Conservation (phyloP, 2,329 filamentous ascomycete species). For the Arachnomyces sp. region DNA sequence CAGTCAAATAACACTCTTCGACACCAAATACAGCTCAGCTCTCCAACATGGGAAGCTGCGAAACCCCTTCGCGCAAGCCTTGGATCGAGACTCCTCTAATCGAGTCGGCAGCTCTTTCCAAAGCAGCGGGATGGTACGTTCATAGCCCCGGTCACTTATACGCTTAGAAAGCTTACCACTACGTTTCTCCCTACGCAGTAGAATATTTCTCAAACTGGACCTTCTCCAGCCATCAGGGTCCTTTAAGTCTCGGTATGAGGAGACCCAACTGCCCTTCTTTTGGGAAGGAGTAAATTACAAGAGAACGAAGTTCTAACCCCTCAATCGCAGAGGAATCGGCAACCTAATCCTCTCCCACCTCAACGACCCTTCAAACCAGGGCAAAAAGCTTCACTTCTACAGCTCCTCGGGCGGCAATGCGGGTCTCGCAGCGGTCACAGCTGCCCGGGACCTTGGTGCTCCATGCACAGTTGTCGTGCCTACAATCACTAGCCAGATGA, state of each 20-base stretch:
- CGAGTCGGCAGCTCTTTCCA: constrained; percentile 29
- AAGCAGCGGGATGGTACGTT: constrained; percentile 30
- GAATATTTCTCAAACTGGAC: constrained; percentile 74
- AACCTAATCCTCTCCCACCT: constrained; percentile 26
- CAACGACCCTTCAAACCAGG: constrained; percentile 16
- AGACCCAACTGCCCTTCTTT: not conserved
- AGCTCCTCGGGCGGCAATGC: constrained; percentile 73
- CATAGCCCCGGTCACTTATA: not conserved
- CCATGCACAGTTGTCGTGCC: constrained; percentile 68
- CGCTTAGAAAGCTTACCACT: constrained; percentile 1
- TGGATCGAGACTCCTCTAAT: constrained; percentile 35
- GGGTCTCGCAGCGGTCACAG: constrained; percentile 66
- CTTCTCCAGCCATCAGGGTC: constrained; percentile 71
- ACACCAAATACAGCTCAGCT: too few relatives aligned
- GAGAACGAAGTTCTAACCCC: not conserved
- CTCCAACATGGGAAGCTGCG: too few relatives aligned
- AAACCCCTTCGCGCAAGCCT: constrained; percentile 14
- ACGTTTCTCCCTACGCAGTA: constrained; percentile 33
- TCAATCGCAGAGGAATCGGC: constrained; percentile 25
- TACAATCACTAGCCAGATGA: constrained; percentile 51
- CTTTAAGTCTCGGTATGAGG: constrained; percentile 61
- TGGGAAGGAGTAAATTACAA: too few relatives aligned
- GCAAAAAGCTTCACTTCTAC: constrained; percentile 57
- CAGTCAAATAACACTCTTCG: too few relatives aligned
- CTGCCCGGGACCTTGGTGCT: constrained; percentile 54